phyloP scores from a whole-genome alignment of 176 grass and related monocot species.

The Juncus inflexus region DNA sequence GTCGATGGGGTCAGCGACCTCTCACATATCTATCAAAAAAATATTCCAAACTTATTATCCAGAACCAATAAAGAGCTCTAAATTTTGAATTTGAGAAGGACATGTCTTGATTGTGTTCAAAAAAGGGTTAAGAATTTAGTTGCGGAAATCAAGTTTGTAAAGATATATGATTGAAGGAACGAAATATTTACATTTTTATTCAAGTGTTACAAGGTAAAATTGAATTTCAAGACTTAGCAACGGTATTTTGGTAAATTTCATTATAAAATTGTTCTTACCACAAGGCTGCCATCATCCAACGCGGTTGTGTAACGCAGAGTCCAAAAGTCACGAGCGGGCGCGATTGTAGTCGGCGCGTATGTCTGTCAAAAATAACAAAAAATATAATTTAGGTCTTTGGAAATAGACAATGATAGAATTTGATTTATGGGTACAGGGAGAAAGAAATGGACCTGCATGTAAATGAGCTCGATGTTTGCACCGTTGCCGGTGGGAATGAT shows the following conservation, averaged over 20 bases:
- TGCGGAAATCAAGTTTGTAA: background rate
- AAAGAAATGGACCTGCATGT: conserved; percentile 70
- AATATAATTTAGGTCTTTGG: background rate
- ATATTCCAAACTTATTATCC: background rate
- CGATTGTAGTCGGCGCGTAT: conserved; percentile 79
- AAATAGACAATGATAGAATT: background rate
- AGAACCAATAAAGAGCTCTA: background rate
- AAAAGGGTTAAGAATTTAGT: background rate
- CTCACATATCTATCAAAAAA: conserved; percentile 55
- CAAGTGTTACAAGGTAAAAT: background rate
- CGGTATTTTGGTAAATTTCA: no score
- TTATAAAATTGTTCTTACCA: conserved; percentile 42
- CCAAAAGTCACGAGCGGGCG: conserved; percentile 88
- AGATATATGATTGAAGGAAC: no score
- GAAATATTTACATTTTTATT: no score
- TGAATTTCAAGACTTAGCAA: background rate
- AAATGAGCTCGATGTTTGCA: conserved; percentile 82
- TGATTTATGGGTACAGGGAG: background rate
- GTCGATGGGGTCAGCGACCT: conserved; percentile 65
- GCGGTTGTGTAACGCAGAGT: conserved; percentile 78
- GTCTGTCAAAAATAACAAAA: conserved; percentile 37
- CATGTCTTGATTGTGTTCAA: background rate
- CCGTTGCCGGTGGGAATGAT: conserved; percentile 62
- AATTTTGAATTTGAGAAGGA: background rate
- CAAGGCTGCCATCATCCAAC: conserved; percentile 83